Evolutionary conservation across 495 filamentous ascomycete species (phyloP), one percentile per base, ranked within the genome.

Genomic region (Endocarpon pusillum): DNA sequence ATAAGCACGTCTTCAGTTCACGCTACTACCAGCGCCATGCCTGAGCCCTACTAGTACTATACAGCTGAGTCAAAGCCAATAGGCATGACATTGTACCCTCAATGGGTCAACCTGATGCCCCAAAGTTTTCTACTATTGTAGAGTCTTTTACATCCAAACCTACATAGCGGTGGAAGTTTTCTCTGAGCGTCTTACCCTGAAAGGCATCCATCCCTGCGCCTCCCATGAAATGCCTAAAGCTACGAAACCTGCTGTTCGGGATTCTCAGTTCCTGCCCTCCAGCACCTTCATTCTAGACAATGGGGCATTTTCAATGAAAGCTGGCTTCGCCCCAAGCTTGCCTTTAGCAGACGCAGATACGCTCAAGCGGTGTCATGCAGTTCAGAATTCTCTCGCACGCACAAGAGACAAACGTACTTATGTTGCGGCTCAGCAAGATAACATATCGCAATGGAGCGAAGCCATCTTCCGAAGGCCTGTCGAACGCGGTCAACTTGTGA

Each of bases 401-500:
- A 78, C 83, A 27, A 78, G 84, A 32, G 77, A 81, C 46, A 78
- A 69, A 43, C 73, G 74, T 32, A 67, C 73, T 8, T 85, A 82
- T 41, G 67, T 94, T 41, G 86, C 73, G 19, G 71, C 81, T 1
- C 77, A 94, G 39, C 55, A 93, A n/a, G 69, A 73, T 7, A 69
- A 71, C 41, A 85, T 85, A 47, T 73, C 61, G 32, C 86, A 96
- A 50, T 94, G 85, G 62, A 85, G 84, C 37, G 86, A 93, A 47
- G 73, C 89, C 39, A 64, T 66, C 10, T 93, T 94, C 45, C 71
- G 85, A 22, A 70, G 89, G 9, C 89, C 89, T 0, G 79, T 96
- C 15, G 89, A 99, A 58, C 94, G 89, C 54, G 89, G 89, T 19
- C 94, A 79, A 49, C 63, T 93, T 23, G 83, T 94, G 31, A 96